phyloP scores from a whole-genome alignment of 768 basidiomycete species.

The Gymnopilus dilepis region DNA sequence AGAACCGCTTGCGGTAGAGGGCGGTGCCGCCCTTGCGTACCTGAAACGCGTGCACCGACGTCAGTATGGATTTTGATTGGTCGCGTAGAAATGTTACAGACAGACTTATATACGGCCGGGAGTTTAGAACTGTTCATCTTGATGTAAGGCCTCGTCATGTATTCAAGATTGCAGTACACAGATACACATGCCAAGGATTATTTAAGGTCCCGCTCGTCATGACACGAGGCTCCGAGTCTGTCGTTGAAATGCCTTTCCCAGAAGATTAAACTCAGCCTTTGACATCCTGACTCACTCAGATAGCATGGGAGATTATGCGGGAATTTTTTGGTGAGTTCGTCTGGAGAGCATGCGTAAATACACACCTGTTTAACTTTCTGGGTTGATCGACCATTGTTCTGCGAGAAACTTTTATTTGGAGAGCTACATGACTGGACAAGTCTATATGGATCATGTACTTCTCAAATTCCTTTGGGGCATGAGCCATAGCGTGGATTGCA shows the following conservation, averaged over 20 bases:
- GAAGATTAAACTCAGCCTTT: background rate
- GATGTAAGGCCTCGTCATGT: no score
- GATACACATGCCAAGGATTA: no score
- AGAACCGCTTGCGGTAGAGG: background rate
- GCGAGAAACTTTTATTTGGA: background rate
- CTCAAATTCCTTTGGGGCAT: no score
- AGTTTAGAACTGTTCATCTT: no score
- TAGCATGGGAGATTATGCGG: background rate
- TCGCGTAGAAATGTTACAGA: no score
- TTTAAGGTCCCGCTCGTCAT: background rate
- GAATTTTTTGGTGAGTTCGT: background rate
- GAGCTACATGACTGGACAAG: background rate
- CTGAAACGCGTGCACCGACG: no score
- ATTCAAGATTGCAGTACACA: no score
- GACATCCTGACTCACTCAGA: background rate
- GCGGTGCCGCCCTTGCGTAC: background rate
- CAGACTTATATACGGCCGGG: no score
- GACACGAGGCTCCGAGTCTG: background rate
- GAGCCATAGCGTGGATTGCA: no score
- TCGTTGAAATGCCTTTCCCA: background rate
- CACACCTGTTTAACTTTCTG: background rate
- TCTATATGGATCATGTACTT: no score
- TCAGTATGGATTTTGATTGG: no score
- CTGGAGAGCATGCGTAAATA: background rate
- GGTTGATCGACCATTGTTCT: background rate